A percentile compares a stretch with the other conserved stretches of the same genome.
phyloP scores from a whole-genome alignment of 805 yeast genomes.

The Yarrowia hollandica region DNA sequence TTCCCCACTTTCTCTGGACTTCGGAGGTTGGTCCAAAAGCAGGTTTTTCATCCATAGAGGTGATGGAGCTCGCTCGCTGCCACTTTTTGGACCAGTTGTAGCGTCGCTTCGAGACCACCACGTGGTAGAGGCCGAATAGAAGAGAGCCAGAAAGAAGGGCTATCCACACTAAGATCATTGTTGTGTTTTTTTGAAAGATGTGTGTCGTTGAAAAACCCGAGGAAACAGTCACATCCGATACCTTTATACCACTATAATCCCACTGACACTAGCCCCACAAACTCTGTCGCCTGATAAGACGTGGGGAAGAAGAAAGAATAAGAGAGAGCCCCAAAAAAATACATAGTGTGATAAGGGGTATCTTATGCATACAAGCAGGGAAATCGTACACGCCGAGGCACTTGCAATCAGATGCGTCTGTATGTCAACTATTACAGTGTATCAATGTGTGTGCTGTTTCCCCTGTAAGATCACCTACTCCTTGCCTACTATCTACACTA shows the following conservation, averaged over 20 bases:
- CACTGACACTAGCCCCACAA: slow-evolving; percentile 10
- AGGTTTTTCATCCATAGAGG: slow-evolving; percentile 11
- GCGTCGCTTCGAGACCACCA: background rate
- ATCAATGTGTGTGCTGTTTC: background rate
- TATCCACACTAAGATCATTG: background rate
- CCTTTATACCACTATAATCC: slow-evolving; percentile 3
- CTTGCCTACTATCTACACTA: background rate
- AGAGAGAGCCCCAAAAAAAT: background rate
- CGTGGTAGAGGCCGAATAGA: background rate
- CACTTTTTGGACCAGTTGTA: slow-evolving; percentile 25
- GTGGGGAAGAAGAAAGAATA: background rate
- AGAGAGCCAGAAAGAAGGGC: background rate
- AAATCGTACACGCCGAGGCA: too few relatives aligned
- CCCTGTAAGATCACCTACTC: too few relatives aligned
- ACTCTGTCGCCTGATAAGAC: slow-evolving; percentile 8
- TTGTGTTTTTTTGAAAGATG: background rate
- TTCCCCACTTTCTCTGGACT: background rate
- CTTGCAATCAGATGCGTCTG: too few relatives aligned
- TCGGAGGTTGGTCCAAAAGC: background rate
- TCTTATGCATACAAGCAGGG: too few relatives aligned
- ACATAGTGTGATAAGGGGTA: background rate
- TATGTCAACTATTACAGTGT: too few relatives aligned
- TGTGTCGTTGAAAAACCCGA: background rate
- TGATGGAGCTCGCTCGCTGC: slow-evolving; percentile 13
- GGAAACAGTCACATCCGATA: background rate